These are phyloP conservation scores for Pseudotulostoma volvatum DNA, from an alignment of 495 filamentous ascomycete genomes.

Conservation along the genomic window DNA sequence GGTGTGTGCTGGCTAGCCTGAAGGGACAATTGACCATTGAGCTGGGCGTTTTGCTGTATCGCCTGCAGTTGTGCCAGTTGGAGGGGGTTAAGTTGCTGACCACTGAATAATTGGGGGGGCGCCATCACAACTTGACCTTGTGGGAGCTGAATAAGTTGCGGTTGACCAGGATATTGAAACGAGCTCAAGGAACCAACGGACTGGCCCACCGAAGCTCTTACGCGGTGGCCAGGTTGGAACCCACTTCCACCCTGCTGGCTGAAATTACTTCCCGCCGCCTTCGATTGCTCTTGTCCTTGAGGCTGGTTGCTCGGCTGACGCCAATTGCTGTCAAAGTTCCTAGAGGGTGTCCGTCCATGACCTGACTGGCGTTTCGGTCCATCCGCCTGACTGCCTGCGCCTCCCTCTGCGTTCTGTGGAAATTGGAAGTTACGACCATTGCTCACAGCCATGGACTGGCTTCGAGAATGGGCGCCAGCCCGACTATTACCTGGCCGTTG, in stretches of 20 bases:
- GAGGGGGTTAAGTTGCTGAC: constrained; percentile 75
- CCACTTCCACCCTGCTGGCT: constrained; percentile 39
- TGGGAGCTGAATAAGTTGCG: constrained; percentile 74
- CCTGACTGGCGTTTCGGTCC: constrained; percentile 55
- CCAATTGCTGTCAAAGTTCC: constrained; percentile 98
- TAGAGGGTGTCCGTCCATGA: constrained; percentile 64
- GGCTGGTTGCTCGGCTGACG: constrained; percentile 63
- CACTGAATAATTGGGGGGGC: constrained; percentile 56
- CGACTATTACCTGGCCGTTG: constrained; percentile 33
- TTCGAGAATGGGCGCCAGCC: constrained; percentile 41
- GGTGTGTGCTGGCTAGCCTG: constrained; percentile 67
- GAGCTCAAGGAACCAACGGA: constrained; percentile 69
- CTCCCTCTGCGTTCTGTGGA: constrained; percentile 40
- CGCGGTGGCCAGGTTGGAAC: constrained; percentile 88
- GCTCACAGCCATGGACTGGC: constrained; percentile 55
- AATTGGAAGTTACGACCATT: constrained; percentile 55
- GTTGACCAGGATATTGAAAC: constrained; percentile 86
- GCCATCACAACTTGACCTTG: constrained; percentile 66
- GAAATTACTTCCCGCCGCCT: constrained; percentile 45
- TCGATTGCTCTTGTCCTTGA: constrained; percentile 36
- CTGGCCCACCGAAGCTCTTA: constrained; percentile 69
- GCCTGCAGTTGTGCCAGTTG: constrained; percentile 86
- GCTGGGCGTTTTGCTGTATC: constrained; percentile 62
- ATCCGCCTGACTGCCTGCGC: constrained; percentile 38
- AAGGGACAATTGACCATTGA: constrained; percentile 56